phyloP scores from a whole-genome alignment of 495 filamentous ascomycete species.

The Chaetomium tenue region DNA sequence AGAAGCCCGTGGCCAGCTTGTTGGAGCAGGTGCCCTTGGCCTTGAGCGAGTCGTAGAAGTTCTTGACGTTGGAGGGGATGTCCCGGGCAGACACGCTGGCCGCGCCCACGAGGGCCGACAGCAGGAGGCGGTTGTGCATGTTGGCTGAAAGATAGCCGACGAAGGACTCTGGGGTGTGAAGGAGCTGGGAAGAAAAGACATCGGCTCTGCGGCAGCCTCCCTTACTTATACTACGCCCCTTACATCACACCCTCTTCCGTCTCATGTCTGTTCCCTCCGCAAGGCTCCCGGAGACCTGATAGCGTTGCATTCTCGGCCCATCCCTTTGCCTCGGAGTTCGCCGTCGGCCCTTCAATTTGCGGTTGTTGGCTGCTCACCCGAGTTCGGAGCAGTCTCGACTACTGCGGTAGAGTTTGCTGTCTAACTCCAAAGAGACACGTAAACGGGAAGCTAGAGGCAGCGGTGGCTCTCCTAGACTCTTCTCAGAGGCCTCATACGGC shows the following conservation, averaged over 20 bases:
- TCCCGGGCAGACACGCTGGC: conserved; percentile 25
- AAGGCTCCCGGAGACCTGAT: neutral
- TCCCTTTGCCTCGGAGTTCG: neutral
- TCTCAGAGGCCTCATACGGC: neutral
- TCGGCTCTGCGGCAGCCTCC: neutral
- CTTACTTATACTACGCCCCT: neutral
- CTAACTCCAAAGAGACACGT: neutral
- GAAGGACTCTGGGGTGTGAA: neutral
- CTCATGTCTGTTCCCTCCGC: neutral
- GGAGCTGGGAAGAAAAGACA: neutral
- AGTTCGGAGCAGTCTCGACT: neutral
- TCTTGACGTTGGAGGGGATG: conserved; percentile 38
- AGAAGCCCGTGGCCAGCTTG: conserved; percentile 40
- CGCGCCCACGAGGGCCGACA: conserved; percentile 12
- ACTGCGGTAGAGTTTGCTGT: neutral
- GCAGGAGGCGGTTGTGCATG: conserved; percentile 11
- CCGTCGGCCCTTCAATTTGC: neutral
- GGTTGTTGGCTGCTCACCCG: neutral
- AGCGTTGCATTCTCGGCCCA: conserved; percentile 4
- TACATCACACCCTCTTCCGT: neutral
- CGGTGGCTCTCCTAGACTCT: neutral
- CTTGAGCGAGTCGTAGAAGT: conserved; percentile 40
- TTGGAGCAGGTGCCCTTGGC: conserved; percentile 37
- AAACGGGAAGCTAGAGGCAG: conserved; percentile 9
- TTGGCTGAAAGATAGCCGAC: neutral